These are phyloP conservation scores for Vaccinium myrtillus DNA, from an alignment of 148 eudicot genomes.

Conservation along the genomic window DNA sequence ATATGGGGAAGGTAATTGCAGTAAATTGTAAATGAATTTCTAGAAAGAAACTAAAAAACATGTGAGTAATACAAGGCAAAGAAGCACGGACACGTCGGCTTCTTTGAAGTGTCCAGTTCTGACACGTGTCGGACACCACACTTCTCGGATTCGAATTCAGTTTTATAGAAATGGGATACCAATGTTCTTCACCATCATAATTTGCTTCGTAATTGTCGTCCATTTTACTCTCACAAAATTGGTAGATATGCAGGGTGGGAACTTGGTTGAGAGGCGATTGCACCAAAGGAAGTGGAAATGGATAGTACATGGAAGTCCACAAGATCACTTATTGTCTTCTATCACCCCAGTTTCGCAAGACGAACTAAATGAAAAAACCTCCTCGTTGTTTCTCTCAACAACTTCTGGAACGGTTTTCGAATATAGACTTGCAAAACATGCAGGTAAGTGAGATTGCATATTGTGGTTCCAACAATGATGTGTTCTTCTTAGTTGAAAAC, in stretches of 20 bases:
- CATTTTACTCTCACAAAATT: conserved; percentile 1
- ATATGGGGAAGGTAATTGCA: background rate
- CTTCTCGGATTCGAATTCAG: too few relatives aligned
- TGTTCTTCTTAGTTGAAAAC: background rate
- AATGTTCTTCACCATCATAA: background rate
- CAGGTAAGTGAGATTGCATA: conserved; percentile 37
- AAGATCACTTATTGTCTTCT: conserved; percentile 54
- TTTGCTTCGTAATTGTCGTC: background rate
- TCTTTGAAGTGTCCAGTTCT: too few relatives aligned
- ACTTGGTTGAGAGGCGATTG: conserved; percentile 65
- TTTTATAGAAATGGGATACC: background rate
- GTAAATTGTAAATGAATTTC: background rate
- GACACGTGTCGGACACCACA: too few relatives aligned
- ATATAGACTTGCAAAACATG: conserved; percentile 43
- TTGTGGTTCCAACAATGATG: background rate
- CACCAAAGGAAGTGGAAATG: conserved; percentile 87
- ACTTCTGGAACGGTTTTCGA: conserved; percentile 62
- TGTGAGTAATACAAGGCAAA: too few relatives aligned
- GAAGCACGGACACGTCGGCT: too few relatives aligned
- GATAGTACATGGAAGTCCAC: conserved; percentile 54
- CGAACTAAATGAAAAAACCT: conserved; percentile 38
- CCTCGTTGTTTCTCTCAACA: conserved; percentile 59
- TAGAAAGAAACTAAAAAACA: too few relatives aligned
- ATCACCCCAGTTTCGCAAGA: conserved; percentile 48
- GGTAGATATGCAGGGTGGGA: conserved; percentile 49